Percentiles rank a stretch among this genome's conserved stretches.
phyloP scores from a whole-genome alignment of 768 basidiomycete species.

The Suillus americanus region DNA sequence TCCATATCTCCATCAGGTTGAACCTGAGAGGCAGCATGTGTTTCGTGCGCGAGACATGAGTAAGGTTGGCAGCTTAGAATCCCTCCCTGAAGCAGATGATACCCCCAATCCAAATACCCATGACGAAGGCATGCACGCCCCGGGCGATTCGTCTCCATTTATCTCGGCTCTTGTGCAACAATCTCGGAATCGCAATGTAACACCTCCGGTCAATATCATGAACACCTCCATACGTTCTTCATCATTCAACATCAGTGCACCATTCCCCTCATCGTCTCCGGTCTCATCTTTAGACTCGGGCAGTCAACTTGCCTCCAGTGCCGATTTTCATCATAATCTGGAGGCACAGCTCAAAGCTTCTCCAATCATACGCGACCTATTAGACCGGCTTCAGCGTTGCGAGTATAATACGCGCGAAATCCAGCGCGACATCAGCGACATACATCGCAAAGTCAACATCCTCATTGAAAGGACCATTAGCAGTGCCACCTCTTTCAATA shows the following conservation, averaged over 20 bases:
- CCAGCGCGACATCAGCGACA: conserved; percentile 69
- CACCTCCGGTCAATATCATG: conserved; percentile 45
- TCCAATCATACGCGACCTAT: conserved; percentile 71
- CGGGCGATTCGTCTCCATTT: conserved; percentile 34
- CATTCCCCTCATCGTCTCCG: conserved; percentile 66
- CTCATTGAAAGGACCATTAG: conserved; percentile 66
- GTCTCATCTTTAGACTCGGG: conserved; percentile 78
- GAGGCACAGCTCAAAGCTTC: conserved; percentile 77
- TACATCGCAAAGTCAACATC: conserved; percentile 76
- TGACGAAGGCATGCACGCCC: conserved; percentile 26
- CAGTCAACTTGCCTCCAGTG: conserved; percentile 54
- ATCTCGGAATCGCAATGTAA: conserved; percentile 39
- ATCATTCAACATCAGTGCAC: conserved; percentile 43
- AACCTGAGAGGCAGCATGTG: conserved; percentile 44
- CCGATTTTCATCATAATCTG: conserved; percentile 51
- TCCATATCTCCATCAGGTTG: conserved; percentile 47
- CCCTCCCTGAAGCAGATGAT: conserved; percentile 56
- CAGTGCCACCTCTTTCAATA: conserved; percentile 19
- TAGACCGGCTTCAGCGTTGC: conserved; percentile 71
- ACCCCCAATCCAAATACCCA: conserved; percentile 36
- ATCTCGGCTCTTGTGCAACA: conserved; percentile 40
- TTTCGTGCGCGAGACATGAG: conserved; percentile 47
- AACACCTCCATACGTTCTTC: conserved; percentile 36
- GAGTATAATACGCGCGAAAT: conserved; percentile 72
- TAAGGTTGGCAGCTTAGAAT: conserved; percentile 49